These are phyloP conservation scores for Botryosphaeria dothidea DNA, from an alignment of 2,329 filamentous ascomycete genomes.

Conservation along the genomic window DNA sequence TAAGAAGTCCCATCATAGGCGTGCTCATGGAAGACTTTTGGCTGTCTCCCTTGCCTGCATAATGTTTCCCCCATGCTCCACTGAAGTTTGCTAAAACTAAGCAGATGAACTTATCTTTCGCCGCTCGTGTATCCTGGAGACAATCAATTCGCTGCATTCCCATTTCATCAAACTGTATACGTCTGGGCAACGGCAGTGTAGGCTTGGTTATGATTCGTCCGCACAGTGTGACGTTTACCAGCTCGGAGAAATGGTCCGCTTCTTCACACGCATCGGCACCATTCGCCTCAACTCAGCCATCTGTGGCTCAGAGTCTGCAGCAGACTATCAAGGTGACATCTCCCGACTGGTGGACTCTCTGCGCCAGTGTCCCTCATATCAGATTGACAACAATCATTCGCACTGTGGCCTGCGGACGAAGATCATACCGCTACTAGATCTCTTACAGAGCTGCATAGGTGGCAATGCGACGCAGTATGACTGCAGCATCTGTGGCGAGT, in stretches of 20 bases:
- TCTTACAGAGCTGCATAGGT: slow-evolving; percentile 52
- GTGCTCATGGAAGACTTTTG: not conserved
- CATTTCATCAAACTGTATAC: slow-evolving; percentile 70
- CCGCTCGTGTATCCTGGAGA: slow-evolving; percentile 66
- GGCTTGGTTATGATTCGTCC: slow-evolving; percentile 72
- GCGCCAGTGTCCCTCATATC: slow-evolving; percentile 69
- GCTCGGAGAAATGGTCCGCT: slow-evolving; percentile 74
- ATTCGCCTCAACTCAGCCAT: slow-evolving; percentile 55
- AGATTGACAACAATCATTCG: slow-evolving; percentile 71
- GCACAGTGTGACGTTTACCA: slow-evolving; percentile 75
- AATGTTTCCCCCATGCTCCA: not conserved
- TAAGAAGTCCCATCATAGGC: slow-evolving; percentile 28
- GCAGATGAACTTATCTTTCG: slow-evolving; percentile 67
- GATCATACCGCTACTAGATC: slow-evolving; percentile 66
- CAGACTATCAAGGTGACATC: slow-evolving; percentile 61
- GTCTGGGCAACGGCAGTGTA: slow-evolving; percentile 68
- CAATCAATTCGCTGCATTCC: slow-evolving; percentile 67
- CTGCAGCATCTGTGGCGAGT: slow-evolving; percentile 48
- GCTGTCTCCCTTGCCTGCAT: not conserved
- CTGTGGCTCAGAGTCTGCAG: slow-evolving; percentile 42
- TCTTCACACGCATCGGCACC: slow-evolving; percentile 63
- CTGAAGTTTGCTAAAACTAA: not conserved
- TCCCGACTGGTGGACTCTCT: slow-evolving; percentile 61
- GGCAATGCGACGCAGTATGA: slow-evolving; percentile 26
- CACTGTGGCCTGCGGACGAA: slow-evolving; percentile 71